These are phyloP conservation scores for Pelargonium nanum DNA, from an alignment of 345 rosid genomes.

Conservation along the genomic window DNA sequence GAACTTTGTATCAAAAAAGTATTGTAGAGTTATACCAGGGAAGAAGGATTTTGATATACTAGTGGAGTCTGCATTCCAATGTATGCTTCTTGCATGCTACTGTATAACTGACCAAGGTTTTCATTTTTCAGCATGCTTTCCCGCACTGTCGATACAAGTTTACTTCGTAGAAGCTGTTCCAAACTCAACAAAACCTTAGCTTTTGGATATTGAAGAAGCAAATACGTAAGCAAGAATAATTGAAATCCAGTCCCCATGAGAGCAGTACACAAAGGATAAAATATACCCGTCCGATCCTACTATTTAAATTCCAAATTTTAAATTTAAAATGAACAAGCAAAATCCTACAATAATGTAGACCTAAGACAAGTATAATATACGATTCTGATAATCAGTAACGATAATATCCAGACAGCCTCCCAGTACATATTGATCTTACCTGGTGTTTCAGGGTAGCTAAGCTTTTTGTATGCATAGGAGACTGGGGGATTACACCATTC, in stretches of 20 bases:
- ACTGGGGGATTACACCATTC: conserved; percentile 95
- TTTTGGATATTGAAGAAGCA: neutral
- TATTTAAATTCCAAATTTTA: too few relatives aligned
- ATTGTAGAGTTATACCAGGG: conserved; percentile 26
- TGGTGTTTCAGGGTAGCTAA: conserved; percentile 88
- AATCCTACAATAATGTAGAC: too few relatives aligned
- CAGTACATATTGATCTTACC: conserved; percentile 27
- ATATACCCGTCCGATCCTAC: too few relatives aligned
- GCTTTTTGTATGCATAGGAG: conserved; percentile 98
- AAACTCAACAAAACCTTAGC: neutral
- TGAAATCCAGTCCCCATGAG: too few relatives aligned
- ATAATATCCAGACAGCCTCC: conserved; percentile 5
- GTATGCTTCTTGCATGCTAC: conserved; percentile 56
- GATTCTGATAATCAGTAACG: too few relatives aligned
- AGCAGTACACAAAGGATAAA: too few relatives aligned
- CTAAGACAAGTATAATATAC: too few relatives aligned
- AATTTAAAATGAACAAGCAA: too few relatives aligned
- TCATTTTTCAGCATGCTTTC: conserved; percentile 40
- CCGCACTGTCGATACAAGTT: conserved; percentile 55
- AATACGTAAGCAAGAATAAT: too few relatives aligned
- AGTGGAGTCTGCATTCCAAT: conserved; percentile 60
- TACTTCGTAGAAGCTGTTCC: conserved; percentile 51
- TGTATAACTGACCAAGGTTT: conserved; percentile 48
- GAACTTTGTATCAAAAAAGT: neutral
- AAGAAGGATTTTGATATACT: conserved; percentile 43